These are phyloP conservation scores for Strobilomyces dryophilus DNA, from an alignment of 768 basidiomycete species.

Conservation along the genomic window DNA sequence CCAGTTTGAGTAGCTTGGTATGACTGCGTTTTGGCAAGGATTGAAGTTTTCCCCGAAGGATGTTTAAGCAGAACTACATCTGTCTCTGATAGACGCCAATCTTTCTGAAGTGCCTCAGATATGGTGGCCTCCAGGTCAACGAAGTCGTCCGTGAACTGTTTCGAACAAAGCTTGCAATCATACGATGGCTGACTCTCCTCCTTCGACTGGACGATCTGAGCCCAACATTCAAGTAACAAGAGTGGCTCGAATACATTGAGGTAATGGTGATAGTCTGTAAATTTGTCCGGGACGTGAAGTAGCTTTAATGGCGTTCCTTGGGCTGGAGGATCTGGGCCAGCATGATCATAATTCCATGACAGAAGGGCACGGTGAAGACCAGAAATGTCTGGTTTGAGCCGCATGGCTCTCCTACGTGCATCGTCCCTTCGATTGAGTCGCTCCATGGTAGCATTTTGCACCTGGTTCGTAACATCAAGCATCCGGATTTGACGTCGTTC, in stretches of 20 bases:
- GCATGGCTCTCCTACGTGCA: slow-evolving; percentile 54
- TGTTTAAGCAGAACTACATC: slow-evolving; percentile 81
- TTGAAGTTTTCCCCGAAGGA: slow-evolving; percentile 44
- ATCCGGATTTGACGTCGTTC: slow-evolving; percentile 63
- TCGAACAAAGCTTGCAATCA: slow-evolving; percentile 60
- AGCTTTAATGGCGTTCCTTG: slow-evolving; percentile 31
- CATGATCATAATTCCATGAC: slow-evolving; percentile 82
- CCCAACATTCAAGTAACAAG: slow-evolving; percentile 86
- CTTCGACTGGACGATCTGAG: slow-evolving; percentile 76
- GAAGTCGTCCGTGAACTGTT: slow-evolving; percentile 77
- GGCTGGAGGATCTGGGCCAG: slow-evolving; percentile 59
- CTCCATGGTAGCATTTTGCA: slow-evolving; percentile 43
- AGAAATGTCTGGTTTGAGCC: slow-evolving; percentile 80
- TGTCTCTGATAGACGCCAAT: slow-evolving; percentile 75
- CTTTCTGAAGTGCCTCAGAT: slow-evolving; percentile 52
- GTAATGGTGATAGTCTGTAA: slow-evolving; percentile 65
- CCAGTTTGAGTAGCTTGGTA: slow-evolving; percentile 41
- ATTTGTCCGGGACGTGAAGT: slow-evolving; percentile 57
- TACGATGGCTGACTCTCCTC: slow-evolving; percentile 54
- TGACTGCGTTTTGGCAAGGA: slow-evolving; percentile 70
- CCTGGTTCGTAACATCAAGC: slow-evolving; percentile 47
- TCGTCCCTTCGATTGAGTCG: slow-evolving; percentile 56
- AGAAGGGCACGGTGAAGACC: slow-evolving; percentile 73
- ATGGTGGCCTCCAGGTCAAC: slow-evolving; percentile 73
- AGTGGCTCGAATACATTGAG: slow-evolving; percentile 77